Percentiles rank a stretch among this genome's conserved stretches.
These are phyloP conservation scores for Populus nigra DNA, from an alignment of 345 rosid species.

Conservation along the genomic window DNA sequence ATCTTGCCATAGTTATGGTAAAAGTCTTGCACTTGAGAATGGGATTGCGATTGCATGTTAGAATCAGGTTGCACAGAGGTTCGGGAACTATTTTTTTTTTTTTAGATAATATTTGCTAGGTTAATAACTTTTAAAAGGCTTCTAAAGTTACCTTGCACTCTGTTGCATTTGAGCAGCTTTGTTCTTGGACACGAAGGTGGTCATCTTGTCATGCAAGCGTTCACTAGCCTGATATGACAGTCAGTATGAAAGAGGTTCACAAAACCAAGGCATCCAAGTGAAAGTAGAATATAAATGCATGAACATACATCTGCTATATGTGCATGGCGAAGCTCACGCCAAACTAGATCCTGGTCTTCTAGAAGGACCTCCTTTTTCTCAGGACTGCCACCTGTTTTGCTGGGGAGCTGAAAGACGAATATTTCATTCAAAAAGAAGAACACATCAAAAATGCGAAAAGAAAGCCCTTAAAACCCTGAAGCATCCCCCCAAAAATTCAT, in stretches of 20 bases:
- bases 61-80: not conserved
- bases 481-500: not conserved
- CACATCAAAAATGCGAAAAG: not conserved
- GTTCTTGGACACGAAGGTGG: conserved; percentile 76
- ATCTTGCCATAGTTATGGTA: not conserved
- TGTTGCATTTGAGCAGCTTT: conserved; percentile 86
- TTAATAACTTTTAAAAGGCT: not conserved
- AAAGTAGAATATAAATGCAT: conserved; percentile 14
- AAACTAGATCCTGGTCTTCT: conserved; percentile 83
- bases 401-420: conserved; percentile 52
- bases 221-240: conserved; percentile 75
- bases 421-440: conserved; percentile 4
- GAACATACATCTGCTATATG: conserved; percentile 87
- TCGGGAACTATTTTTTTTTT: not conserved
- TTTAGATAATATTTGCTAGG: not conserved
- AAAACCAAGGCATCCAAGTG: conserved; percentile 4
- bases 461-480: not conserved
- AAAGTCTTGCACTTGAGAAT: not conserved
- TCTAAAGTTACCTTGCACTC: conserved; percentile 38
- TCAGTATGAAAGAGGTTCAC: conserved; percentile 18
- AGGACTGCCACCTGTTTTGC: conserved; percentile 65
- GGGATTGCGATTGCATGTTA: not conserved
- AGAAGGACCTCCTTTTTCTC: conserved; percentile 78
- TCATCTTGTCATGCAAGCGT: conserved; percentile 84
- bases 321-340: conserved; percentile 90